Conservation (phyloP, 805 yeast genomes). For the Metschnikowia lunata region DNA sequence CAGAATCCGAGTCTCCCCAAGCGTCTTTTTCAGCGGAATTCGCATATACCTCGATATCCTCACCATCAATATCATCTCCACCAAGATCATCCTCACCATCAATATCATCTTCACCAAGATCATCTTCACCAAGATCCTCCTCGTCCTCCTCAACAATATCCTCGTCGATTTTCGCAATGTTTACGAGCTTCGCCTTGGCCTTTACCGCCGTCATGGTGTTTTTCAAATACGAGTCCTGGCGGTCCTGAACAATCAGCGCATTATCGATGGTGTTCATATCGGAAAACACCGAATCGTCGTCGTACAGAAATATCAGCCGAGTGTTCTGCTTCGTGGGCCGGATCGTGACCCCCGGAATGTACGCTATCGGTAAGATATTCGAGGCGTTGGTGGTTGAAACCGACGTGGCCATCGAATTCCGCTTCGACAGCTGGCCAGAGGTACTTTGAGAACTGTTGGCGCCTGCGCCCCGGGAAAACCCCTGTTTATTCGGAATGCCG, state of each 20-base stretch:
- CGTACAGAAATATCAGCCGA: slow-evolving; percentile 42
- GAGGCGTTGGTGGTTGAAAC: slow-evolving; percentile 72
- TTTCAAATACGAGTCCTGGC: slow-evolving; percentile 28
- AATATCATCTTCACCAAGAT: slow-evolving; percentile 9
- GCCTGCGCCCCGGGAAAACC: slow-evolving; percentile 2
- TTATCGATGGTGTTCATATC: slow-evolving; percentile 43
- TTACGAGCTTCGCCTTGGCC: slow-evolving; percentile 70
- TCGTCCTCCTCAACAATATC: slow-evolving; percentile 33
- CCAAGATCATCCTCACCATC: slow-evolving; percentile 10
- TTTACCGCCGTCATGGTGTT: slow-evolving; percentile 68
- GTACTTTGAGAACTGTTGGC: neutral
- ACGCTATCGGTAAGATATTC: slow-evolving; percentile 85
- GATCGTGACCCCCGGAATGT: slow-evolving; percentile 88
- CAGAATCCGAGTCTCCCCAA: slow-evolving; percentile 24
- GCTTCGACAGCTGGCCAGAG: slow-evolving; percentile 14
- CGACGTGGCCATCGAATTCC: slow-evolving; percentile 53
- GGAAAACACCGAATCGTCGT: slow-evolving; percentile 37
- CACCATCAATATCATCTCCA: too few relatives aligned
- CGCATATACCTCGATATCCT: neutral
- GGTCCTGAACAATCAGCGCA: slow-evolving; percentile 44
- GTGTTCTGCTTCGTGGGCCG: slow-evolving; percentile 45
- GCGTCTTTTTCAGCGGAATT: slow-evolving; percentile 1
- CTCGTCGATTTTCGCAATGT: slow-evolving; percentile 45
- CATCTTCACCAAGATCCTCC: slow-evolving; percentile 13
- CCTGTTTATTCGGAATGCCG: neutral